Evolutionary conservation across 495 filamentous ascomycete species (phyloP).

Genomic region (Evernia prunastri): DNA sequence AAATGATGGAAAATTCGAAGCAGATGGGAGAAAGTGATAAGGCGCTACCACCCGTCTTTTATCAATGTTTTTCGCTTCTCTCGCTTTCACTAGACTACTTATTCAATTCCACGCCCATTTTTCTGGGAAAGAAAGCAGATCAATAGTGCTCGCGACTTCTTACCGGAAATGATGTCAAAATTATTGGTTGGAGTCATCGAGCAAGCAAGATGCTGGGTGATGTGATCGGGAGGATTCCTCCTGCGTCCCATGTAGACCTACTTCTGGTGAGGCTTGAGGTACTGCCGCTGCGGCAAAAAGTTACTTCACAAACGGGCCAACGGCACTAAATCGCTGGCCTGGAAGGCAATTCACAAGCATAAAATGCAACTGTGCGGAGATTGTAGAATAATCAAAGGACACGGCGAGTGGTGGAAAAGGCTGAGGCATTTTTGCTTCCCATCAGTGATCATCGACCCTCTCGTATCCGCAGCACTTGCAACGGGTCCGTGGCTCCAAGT

Average conservation of each 20-base stretch:
- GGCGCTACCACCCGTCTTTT: constrained; percentile 18
- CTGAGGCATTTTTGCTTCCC: neutral
- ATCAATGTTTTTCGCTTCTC: constrained; percentile 10
- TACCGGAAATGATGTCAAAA: neutral
- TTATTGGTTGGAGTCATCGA: neutral
- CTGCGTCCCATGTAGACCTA: constrained; percentile 7
- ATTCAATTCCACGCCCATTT: neutral
- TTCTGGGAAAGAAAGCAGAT: neutral
- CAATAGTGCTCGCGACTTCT: neutral
- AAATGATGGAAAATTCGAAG: neutral
- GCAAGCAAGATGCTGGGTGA: constrained; percentile 1
- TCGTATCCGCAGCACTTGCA: neutral
- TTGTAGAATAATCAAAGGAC: neutral
- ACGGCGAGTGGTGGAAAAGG: neutral
- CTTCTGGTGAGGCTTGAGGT: constrained; percentile 12
- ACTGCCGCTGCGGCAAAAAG: constrained; percentile 21
- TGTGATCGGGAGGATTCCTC: constrained; percentile 15
- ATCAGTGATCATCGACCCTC: neutral
- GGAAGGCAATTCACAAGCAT: neutral
- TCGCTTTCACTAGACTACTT: constrained; percentile 3
- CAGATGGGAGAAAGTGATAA: constrained; percentile 7
- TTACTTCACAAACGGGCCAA: neutral
- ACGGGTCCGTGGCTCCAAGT: neutral
- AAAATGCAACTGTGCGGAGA: neutral
- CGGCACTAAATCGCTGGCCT: constrained; percentile 4